Percentiles rank a stretch among this genome's conserved stretches.
Evolutionary conservation across 352 stramenopile genomes (phyloP).

Genomic region (Halophytophthora batemanensis): DNA sequence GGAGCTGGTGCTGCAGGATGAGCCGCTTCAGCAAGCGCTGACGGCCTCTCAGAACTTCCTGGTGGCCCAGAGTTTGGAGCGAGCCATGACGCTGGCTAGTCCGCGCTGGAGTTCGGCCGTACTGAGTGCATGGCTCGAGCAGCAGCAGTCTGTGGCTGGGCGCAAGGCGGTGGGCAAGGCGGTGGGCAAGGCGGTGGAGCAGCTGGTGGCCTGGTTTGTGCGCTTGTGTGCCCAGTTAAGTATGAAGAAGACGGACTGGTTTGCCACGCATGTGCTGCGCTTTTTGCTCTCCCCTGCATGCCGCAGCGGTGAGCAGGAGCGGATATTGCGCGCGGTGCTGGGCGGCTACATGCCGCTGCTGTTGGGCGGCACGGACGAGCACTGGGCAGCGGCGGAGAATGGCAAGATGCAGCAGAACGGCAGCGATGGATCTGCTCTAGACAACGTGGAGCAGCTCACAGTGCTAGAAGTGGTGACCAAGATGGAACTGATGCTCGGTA

Average conservation of each 20-base stretch:
- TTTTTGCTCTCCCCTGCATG: conserved; percentile 43
- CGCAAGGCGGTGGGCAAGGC: neutral
- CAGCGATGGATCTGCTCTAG: conserved; percentile 10
- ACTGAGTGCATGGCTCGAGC: conserved; percentile 28
- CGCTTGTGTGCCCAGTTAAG: conserved; percentile 45
- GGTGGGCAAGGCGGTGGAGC: conserved; percentile 16
- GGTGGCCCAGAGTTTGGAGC: conserved; percentile 46
- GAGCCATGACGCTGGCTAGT: conserved; percentile 43
- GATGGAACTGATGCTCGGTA: conserved; percentile 18
- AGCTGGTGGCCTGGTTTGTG: conserved; percentile 41
- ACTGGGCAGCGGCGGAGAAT: neutral
- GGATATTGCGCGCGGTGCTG: conserved; percentile 32
- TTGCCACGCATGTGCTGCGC: conserved; percentile 57
- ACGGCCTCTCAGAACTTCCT: conserved; percentile 31
- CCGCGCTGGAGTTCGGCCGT: conserved; percentile 38
- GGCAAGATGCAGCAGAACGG: conserved; percentile 2
- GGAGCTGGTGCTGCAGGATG: conserved; percentile 34
- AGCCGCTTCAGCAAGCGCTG: conserved; percentile 21
- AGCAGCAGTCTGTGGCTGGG: conserved; percentile 13
- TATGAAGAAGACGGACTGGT: conserved; percentile 75
- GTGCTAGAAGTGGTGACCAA: conserved; percentile 19
- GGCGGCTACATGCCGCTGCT: conserved; percentile 43
- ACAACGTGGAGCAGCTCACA: conserved; percentile 22
- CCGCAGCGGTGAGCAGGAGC: conserved; percentile 23
- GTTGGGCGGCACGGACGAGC: conserved; percentile 35